These are phyloP conservation scores for Grigorovia jiainica DNA, from an alignment of 805 yeast genomes.

Conservation along the genomic window DNA sequence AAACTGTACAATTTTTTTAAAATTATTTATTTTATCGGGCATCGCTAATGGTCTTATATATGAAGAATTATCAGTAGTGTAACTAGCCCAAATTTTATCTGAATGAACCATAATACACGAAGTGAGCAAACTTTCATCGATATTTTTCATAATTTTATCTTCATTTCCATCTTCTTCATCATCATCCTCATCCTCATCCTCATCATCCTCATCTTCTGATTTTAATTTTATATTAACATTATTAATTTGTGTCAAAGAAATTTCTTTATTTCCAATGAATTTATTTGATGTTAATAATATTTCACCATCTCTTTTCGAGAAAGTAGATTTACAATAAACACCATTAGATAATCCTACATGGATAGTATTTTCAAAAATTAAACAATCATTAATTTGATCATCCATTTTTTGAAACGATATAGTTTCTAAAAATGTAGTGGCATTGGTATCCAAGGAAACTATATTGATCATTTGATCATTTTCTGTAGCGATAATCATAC, in stretches of 20 bases:
- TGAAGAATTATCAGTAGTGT: conserved; percentile 14
- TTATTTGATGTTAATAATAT: conserved; percentile 55
- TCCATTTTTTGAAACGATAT: conserved; percentile 59
- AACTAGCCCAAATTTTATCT: conserved; percentile 28
- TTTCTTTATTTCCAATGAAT: conserved; percentile 64
- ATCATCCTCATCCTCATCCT: conserved; percentile 13
- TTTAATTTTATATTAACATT: conserved; percentile 13
- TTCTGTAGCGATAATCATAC: conserved; percentile 57
- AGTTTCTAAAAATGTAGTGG: conserved; percentile 50
- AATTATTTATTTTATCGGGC: conserved; percentile 8
- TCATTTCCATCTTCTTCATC: conserved; percentile 6
- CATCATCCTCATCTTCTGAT: conserved; percentile 24
- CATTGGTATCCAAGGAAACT: conserved; percentile 38
- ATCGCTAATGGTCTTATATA: conserved; percentile 24
- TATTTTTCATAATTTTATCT: too few species aligned
- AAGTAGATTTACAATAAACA: conserved; percentile 52
- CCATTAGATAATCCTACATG: conserved; percentile 86
- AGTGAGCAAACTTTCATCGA: conserved; percentile 3
- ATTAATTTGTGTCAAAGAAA: conserved; percentile 27
- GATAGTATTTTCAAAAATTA: conserved; percentile 25
- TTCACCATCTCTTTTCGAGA: conserved; percentile 49
- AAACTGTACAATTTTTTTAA: conserved; percentile 13
- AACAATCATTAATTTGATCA: conserved; percentile 36
- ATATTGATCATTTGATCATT: conserved; percentile 63
- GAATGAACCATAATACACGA: conserved; percentile 27